phyloP scores from a whole-genome alignment of 139 green algal species.

The Coelastrella sp. region DNA sequence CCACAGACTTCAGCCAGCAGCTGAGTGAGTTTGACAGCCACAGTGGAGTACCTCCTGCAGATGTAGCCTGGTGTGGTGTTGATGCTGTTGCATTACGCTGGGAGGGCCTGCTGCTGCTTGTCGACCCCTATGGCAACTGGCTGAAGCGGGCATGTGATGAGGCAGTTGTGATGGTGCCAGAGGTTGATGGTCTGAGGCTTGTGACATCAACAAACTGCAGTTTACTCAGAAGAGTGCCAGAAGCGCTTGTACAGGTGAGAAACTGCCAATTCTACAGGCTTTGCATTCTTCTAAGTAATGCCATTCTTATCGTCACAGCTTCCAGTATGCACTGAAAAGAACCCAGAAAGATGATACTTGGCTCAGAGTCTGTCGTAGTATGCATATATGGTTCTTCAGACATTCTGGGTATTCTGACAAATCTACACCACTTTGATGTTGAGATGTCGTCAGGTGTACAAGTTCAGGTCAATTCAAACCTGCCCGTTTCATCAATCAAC shows the following conservation, averaged over 20 bases:
- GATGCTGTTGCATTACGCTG: slow-evolving; percentile 86
- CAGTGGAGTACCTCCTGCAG: slow-evolving; percentile 60
- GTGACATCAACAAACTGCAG: slow-evolving; percentile 60
- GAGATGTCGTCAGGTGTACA: no score
- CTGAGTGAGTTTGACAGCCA: slow-evolving; percentile 82
- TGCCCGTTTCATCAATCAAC: no score
- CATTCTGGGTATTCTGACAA: no score
- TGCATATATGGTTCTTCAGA: no score
- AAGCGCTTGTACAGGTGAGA: slow-evolving; percentile 60
- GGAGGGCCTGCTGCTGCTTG: slow-evolving; percentile 79
- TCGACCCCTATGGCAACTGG: slow-evolving; percentile 79
- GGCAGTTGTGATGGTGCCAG: slow-evolving; percentile 56
- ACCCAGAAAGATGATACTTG: no score
- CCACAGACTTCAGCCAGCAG: slow-evolving; percentile 76
- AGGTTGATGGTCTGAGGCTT: slow-evolving; percentile 85
- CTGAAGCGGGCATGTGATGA: neutral
- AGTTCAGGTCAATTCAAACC: no score
- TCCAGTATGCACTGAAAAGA: no score
- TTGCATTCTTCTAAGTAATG: no score
- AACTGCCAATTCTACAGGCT: no score
- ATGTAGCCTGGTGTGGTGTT: slow-evolving; percentile 87
- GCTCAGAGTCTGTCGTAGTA: no score
- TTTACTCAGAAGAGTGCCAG: slow-evolving; percentile 78
- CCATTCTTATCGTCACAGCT: no score
- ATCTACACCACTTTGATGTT: no score